A percentile compares a stretch with the other conserved stretches of the same genome.
Conservation (phyloP, 163 green algal genomes). For the Scenedesmus sp. region DNA sequence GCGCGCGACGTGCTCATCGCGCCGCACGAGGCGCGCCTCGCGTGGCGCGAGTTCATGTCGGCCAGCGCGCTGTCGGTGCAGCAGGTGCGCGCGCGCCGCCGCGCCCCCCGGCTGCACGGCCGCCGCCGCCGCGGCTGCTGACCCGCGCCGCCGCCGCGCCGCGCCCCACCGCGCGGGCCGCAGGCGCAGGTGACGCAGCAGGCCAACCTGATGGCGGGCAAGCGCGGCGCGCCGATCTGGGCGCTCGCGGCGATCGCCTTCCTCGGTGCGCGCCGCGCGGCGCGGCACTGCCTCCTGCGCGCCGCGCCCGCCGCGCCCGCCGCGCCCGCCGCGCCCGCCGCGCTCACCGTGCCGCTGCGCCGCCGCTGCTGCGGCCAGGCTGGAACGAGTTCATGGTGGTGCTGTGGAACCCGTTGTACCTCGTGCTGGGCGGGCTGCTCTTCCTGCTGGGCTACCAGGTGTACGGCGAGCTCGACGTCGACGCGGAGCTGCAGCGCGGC, state of each 20-base stretch:
- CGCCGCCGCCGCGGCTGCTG: too few relatives aligned
- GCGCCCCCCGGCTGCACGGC: too few relatives aligned
- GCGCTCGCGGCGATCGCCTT: conserved; percentile 90
- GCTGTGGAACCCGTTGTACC: conserved; percentile 82
- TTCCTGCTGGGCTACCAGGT: conserved; percentile 74
- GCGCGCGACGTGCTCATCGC: conserved; percentile 73
- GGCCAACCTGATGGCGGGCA: conserved; percentile 78
- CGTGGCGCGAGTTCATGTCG: conserved; percentile 88
- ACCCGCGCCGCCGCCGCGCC: not conserved
- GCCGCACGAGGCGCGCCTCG: conserved; percentile 70
- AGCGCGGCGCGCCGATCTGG: conserved; percentile 86
- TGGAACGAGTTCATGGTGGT: conserved; percentile 94
- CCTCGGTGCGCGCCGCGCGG: too few relatives aligned
- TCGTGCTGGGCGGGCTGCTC: conserved; percentile 67
- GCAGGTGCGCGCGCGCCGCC: conserved; percentile 64
- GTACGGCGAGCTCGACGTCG: conserved; percentile 86
- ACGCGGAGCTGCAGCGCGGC: conserved; percentile 84
- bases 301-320: too few relatives aligned
- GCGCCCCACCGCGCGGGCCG: not conserved
- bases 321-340: too few relatives aligned
- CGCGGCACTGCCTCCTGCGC: too few relatives aligned
- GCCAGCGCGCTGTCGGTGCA: conserved; percentile 84
- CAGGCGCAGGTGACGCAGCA: conserved; percentile 83
- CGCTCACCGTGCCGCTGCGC: too few relatives aligned
- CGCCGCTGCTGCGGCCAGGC: too few relatives aligned